A percentile compares a stretch with the other conserved stretches of the same genome.
Conservation (phyloP, 192 early-diverging fungal species). For the Coemansia asiatica region DNA sequence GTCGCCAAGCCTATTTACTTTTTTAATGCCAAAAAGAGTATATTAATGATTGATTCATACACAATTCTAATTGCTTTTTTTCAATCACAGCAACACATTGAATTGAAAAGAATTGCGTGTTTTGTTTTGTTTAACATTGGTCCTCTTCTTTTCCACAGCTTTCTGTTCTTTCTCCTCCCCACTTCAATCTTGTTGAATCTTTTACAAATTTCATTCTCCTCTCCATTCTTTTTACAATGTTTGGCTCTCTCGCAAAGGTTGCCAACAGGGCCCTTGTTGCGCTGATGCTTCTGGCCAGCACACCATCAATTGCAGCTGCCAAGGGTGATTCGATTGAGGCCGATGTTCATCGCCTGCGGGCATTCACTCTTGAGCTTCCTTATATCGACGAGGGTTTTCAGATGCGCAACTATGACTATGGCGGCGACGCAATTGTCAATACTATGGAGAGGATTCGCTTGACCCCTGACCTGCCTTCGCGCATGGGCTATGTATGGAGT, state of each 20-base stretch:
- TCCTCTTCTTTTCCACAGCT: background rate
- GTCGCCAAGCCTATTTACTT: background rate
- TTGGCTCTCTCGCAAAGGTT: constrained; percentile 36
- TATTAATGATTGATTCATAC: background rate
- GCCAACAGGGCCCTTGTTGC: constrained; percentile 26
- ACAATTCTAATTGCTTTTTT: background rate
- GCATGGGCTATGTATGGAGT: constrained; percentile 82
- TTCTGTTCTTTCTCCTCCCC: background rate
- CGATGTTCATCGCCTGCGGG: constrained; percentile 38
- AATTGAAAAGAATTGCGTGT: background rate
- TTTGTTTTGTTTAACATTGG: background rate
- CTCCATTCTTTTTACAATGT: constrained; percentile 10
- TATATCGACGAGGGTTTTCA: constrained; percentile 70
- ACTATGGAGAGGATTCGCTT: constrained; percentile 83
- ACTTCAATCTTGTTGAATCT: background rate
- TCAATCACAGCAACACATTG: background rate
- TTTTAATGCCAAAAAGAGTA: no score
- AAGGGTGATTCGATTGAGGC: constrained; percentile 35
- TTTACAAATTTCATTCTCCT: background rate
- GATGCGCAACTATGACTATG: constrained; percentile 94
- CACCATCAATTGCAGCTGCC: constrained; percentile 8
- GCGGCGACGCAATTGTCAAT: constrained; percentile 87
- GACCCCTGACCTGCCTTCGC: constrained; percentile 76
- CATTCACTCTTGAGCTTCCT: constrained; percentile 41
- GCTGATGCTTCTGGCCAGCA: constrained; percentile 15